Evolutionary conservation across 169 alveolate genomes (phyloP), one percentile per base, ranked within the genome.

Genomic region (Pseudocohnilembus persalinus): DNA sequence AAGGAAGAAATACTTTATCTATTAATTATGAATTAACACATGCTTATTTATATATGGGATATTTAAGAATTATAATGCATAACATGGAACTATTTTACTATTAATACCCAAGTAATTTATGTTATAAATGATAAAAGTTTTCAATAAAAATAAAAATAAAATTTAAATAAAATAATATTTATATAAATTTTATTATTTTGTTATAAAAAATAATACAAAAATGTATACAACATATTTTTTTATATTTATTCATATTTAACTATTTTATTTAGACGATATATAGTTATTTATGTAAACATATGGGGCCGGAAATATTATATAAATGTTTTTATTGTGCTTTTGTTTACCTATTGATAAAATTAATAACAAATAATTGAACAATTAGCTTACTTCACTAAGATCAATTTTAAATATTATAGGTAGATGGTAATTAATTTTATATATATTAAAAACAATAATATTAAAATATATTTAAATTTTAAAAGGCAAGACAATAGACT

Each of bases 1-100:
- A 85, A 77, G 89, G 89, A 0, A 85, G 89, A 34, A 33, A 77
- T n/a, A 79, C 85, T 29, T 29, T 73, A 73, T 34, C 82, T 65
- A 85, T 33, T 78, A 78, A 72, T 1, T 77, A 77, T 26, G 89
- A 85, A 20, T 4, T 4, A 49, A 20, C 68, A 11, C 68, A 49
- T 49, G 20, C 20, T 11, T 49, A 49, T 20, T 49, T 49, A 20
- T 11, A 4, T 49, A 20, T 49, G 20, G 20, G 4, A 11, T 49
- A 49, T 49, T 11, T 49, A 20, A 49, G 68, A 49, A 11, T 11
- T 49, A 49, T 49, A 49, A 49, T 49, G 68, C 68, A 49, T 20
- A 49, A 11, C 26, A 49, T 49, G 4, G 68, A 49, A 49, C 26
- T 49, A 11, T 49, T 11, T 20, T 11, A 49, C 4, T 49, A 49